Conservation (phyloP, 2,329 filamentous ascomycete genomes). For the Lasiodiplodia sp. region DNA sequence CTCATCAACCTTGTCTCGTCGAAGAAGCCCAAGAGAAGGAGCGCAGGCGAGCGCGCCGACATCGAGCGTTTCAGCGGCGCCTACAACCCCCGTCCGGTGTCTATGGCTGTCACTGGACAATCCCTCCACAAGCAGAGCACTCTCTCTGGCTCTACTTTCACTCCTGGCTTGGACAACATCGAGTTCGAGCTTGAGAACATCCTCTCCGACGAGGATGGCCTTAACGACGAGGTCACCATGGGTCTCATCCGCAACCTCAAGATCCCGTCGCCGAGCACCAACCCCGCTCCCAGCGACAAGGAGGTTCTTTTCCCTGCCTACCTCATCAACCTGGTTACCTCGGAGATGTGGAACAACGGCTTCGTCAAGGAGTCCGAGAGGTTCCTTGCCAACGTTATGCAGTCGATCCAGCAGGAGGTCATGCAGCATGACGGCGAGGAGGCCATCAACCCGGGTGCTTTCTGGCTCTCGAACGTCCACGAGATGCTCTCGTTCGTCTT, state of each 20-base stretch:
- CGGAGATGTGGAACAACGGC: slow-evolving; percentile 99
- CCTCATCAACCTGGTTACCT: slow-evolving; percentile 97
- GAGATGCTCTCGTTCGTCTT: slow-evolving; percentile 99
- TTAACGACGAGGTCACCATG: slow-evolving; percentile 97
- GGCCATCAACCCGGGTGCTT: slow-evolving; percentile 94
- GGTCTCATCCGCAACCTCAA: slow-evolving; percentile 95
- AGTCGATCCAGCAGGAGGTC: slow-evolving; percentile 98
- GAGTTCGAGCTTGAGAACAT: slow-evolving; percentile 94
- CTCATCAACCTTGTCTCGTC: slow-evolving; percentile 96
- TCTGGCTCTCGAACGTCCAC: slow-evolving; percentile 99
- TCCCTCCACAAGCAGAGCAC: slow-evolving; percentile 69
- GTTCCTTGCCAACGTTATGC: slow-evolving; percentile 99
- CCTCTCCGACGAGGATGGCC: slow-evolving; percentile 90
- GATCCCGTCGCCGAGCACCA: slow-evolving; percentile 88
- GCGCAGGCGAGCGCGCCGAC: slow-evolving; percentile 85
- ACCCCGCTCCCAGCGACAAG: slow-evolving; percentile 92
- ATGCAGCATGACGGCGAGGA: slow-evolving; percentile 99
- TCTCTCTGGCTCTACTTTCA: slow-evolving; percentile 77
- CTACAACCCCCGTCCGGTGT: slow-evolving; percentile 94
- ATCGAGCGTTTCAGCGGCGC: slow-evolving; percentile 89
- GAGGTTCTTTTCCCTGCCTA: slow-evolving; percentile 98
- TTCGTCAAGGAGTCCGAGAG: slow-evolving; percentile 99
- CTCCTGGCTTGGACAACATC: slow-evolving; percentile 84
- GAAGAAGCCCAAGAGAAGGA: slow-evolving; percentile 95
- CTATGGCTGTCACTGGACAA: slow-evolving; percentile 80